Evolutionary conservation across 2,329 filamentous ascomycete genomes (phyloP), one percentile per base, ranked within the genome.

Genomic region (Exophiala lecanii-corni): DNA sequence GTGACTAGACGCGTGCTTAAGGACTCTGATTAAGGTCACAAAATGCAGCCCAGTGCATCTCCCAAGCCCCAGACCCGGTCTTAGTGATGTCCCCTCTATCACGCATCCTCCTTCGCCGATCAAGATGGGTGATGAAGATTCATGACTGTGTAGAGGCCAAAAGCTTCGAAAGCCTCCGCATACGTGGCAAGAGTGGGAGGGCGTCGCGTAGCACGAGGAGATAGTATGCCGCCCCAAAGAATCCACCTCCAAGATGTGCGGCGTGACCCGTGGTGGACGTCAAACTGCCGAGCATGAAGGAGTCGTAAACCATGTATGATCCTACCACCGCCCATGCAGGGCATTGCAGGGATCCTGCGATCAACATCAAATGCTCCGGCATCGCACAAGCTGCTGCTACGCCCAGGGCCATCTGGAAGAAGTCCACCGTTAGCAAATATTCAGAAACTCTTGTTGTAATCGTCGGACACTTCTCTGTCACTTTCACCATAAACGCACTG

Each of bases 211-310:
- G 36, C 6, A 31, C 16, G 9, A 41, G 9, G 12, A 23, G 18
- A 18, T 40, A 47, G n/a, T 41, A 50, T 2, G 35, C 3, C 9
- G 33, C 43, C 15, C 47, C 47, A 18, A 40, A 42, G 7, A 33
- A 20, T 6, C 39, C 35, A 10, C 47, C 47, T 12, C 43, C 47
- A 10, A 50, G 23, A 21, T 50, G 47, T 10, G 47, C 43, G 2
- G 35, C 39, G 28, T 47, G 47, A 5, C 43, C 47, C 21, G 21
- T 32, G n/a, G 10, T 43, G 12, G 43, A 50, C 2, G 30, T 30
- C 6, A 17, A 15, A 20, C 33, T 37, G 12, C 43, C 43, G 4
- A 50, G 36, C 18, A 42, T 28, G 16, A 30, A 39, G 4, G 31
- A 33, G 32, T 50, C 47, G 30, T 21, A 50, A 9, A 28, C 21